phyloP scores from a whole-genome alignment of 208 protist genomes.

The Naegleria lovaniensis region DNA sequence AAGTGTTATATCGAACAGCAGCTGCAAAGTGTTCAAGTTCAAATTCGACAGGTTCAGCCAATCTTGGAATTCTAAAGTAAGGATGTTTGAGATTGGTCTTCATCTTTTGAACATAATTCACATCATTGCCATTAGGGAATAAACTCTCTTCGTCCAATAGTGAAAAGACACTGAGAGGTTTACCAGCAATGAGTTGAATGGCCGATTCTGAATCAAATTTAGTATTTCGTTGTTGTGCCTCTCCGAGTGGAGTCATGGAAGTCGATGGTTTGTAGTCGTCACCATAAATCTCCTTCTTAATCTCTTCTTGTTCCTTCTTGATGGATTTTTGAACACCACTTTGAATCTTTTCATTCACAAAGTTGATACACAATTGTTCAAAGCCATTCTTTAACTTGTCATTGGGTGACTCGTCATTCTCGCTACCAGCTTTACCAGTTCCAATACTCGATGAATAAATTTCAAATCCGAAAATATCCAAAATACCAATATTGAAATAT shows the following conservation, averaged over 20 bases:
- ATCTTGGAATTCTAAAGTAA: conserved; percentile 60
- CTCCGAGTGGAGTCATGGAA: background rate
- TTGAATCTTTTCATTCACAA: conserved; percentile 25
- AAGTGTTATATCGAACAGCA: conserved; percentile 68
- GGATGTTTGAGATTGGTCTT: conserved; percentile 52
- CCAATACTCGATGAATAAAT: conserved; percentile 54
- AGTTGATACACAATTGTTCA: conserved; percentile 19
- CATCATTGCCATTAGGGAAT: conserved; percentile 65
- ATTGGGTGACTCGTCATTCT: background rate
- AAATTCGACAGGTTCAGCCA: conserved; percentile 31
- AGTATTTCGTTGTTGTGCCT: conserved; percentile 14
- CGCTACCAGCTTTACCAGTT: background rate
- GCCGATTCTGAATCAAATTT: conserved; percentile 38
- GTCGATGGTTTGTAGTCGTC: background rate
- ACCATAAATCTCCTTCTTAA: conserved; percentile 14
- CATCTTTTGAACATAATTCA: conserved; percentile 62
- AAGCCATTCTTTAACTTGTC: background rate
- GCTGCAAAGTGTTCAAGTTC: conserved; percentile 72
- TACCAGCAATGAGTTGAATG: conserved; percentile 78
- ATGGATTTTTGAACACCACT: background rate
- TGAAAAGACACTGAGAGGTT: conserved; percentile 61
- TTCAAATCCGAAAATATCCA: conserved; percentile 89
- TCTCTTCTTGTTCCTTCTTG: conserved; percentile 34
- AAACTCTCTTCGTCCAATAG: conserved; percentile 79
- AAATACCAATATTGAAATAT: conserved; percentile 51